Percentiles rank a stretch among this genome's conserved stretches.
Evolutionary conservation across 495 filamentous ascomycete species (phyloP).

Genomic region (Lophiotrema nucula): DNA sequence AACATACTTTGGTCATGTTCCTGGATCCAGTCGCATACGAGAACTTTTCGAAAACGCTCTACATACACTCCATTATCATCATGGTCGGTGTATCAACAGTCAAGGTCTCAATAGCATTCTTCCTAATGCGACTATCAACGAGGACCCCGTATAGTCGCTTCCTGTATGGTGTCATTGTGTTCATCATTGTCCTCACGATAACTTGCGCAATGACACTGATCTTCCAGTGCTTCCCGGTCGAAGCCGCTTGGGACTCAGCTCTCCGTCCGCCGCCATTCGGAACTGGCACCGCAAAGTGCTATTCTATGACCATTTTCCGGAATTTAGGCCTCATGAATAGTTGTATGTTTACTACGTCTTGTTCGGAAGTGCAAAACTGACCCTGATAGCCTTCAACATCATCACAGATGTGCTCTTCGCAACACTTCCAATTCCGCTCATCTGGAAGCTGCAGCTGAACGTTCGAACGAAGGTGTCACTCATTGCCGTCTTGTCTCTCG

Average conservation of each 20-base stretch:
- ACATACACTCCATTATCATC: constrained; percentile 30
- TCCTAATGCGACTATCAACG: constrained; percentile 35
- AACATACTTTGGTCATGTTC: constrained; percentile 29
- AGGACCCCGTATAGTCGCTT: constrained; percentile 29
- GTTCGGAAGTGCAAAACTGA: too few species aligned
- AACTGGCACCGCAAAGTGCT: constrained; percentile 36
- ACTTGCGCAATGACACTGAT: constrained; percentile 36
- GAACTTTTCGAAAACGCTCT: constrained; percentile 22
- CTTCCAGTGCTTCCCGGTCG: constrained; percentile 36
- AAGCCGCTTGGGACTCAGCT: constrained; percentile 31
- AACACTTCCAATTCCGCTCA: constrained; percentile 35
- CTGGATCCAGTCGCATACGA: constrained; percentile 10
- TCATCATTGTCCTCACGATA: constrained; percentile 33
- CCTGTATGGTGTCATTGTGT: constrained; percentile 35
- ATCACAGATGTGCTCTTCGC: constrained; percentile 39
- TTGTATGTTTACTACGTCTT: constrained; percentile 19
- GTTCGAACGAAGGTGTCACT: constrained; percentile 37
- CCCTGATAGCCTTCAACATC: constrained; percentile 36
- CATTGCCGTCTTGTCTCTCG: constrained; percentile 34
- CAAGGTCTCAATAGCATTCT: constrained; percentile 40
- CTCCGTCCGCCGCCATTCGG: constrained; percentile 31
- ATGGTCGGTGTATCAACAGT: constrained; percentile 30
- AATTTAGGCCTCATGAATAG: constrained; percentile 38
- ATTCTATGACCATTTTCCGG: constrained; percentile 26
- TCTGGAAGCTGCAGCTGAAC: constrained; percentile 39